Percentiles rank a stretch among this genome's conserved stretches.
Conservation (phyloP, 495 filamentous ascomycete species). For the Aspergillus bertholletiae region DNA sequence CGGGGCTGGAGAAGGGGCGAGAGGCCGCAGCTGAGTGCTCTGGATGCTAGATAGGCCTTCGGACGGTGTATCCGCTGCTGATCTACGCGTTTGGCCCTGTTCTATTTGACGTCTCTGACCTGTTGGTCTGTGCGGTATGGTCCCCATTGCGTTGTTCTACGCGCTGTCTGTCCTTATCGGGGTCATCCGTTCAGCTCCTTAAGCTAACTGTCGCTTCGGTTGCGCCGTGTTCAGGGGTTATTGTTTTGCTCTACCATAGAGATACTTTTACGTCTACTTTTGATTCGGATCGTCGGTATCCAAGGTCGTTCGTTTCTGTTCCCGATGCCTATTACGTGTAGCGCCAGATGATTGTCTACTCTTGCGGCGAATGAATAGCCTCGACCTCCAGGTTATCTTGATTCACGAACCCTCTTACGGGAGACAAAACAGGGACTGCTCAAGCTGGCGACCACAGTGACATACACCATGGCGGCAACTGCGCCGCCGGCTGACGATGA, state of each 20-base stretch:
- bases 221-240: not conserved
- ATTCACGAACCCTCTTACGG: conserved; percentile 6
- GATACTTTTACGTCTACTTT: not conserved
- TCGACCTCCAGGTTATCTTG: conserved; percentile 16
- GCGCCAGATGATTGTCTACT: conserved; percentile 25
- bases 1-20: conserved; percentile 37
- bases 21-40: conserved; percentile 32
- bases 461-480: conserved; percentile 47
- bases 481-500: conserved; percentile 42
- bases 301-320: conserved; percentile 16
- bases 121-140: conserved; percentile 23
- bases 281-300: conserved; percentile 9
- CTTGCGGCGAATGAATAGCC: conserved; percentile 19
- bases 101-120: conserved; percentile 7
- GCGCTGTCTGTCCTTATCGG: conserved; percentile 19
- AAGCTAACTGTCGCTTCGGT: conserved; percentile 10
- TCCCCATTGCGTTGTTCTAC: conserved; percentile 16
- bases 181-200: not conserved
- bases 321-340: conserved; percentile 23
- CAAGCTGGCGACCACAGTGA: conserved; percentile 46
- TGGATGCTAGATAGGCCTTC: conserved; percentile 29
- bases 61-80: conserved; percentile 25
- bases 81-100: conserved; percentile 35
- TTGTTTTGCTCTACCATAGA: conserved; percentile 8
- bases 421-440: conserved; percentile 8